Evolutionary conservation across 495 filamentous ascomycete genomes (phyloP).

Genomic region (Neurospora sp.): DNA sequence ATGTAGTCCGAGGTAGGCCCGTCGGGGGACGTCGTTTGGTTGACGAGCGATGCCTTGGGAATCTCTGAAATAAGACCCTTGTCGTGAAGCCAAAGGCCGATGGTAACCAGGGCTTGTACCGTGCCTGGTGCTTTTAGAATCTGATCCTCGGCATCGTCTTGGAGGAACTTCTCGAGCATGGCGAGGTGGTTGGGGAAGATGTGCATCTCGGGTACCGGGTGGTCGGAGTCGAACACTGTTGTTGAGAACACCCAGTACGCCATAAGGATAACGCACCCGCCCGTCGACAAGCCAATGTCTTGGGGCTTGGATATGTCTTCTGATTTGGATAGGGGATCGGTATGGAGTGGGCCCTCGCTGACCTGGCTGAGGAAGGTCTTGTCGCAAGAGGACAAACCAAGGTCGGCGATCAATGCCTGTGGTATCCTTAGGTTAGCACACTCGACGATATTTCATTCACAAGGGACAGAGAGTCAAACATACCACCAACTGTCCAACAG

Average conservation of each 20-base stretch:
- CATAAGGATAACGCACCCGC: conserved; percentile 54
- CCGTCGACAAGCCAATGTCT: conserved; percentile 64
- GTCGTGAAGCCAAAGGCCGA: conserved; percentile 41
- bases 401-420: conserved; percentile 63
- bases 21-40: conserved; percentile 7
- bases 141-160: conserved; percentile 28
- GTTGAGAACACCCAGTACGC: conserved; percentile 47
- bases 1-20: conserved; percentile 33
- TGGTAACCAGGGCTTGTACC: conserved; percentile 37
- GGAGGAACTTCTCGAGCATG: conserved; percentile 52
- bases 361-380: conserved; percentile 21
- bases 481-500: conserved; percentile 70
- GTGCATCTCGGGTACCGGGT: conserved; percentile 32
- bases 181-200: conserved; percentile 56
- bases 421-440: conserved; percentile 1
- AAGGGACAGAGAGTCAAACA: conserved; percentile 16
- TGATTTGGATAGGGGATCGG: conserved; percentile 26
- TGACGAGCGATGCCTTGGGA: conserved; percentile 8
- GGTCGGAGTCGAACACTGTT: conserved; percentile 40
- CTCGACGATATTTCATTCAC: neutral
- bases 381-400: conserved; percentile 36
- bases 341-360: conserved; percentile 19
- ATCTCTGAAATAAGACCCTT: conserved; percentile 18
- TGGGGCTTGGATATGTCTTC: conserved; percentile 38
- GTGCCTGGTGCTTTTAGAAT: conserved; percentile 27